Percentiles rank a stretch among this genome's conserved stretches.
Conservation (phyloP, 306 rosid species). For the Heteromeles arbutifolia region DNA sequence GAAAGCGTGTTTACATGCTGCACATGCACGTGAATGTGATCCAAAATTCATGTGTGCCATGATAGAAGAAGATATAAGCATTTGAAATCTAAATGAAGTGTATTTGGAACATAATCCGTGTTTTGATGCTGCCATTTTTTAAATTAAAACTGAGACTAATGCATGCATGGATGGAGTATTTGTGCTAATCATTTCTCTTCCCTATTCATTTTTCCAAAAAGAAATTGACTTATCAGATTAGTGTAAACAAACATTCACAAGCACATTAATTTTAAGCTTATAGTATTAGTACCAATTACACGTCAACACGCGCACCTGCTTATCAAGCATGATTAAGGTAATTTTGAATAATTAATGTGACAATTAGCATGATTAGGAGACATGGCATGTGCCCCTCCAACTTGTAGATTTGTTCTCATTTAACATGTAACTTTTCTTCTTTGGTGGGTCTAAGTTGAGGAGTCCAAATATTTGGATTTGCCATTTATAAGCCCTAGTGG, state of each 20-base stretch:
- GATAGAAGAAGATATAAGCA: background rate
- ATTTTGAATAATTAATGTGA: background rate
- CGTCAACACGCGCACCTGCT: background rate
- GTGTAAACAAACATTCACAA: background rate
- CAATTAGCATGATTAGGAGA: background rate
- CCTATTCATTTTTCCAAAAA: background rate
- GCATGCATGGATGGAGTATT: background rate
- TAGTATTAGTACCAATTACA: background rate
- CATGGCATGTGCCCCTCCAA: background rate
- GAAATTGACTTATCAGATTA: background rate
- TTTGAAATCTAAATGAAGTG: conserved; percentile 1
- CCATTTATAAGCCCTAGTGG: background rate
- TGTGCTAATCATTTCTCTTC: background rate
- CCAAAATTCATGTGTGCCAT: conserved; percentile 2
- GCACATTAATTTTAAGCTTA: background rate
- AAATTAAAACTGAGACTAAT: background rate
- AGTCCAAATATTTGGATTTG: background rate
- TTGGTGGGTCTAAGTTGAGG: background rate
- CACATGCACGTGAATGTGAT: conserved; percentile 5
- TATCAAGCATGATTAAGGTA: background rate
- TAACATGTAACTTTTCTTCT: background rate
- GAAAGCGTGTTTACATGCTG: background rate
- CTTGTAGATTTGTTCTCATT: background rate
- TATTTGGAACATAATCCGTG: conserved; percentile 26
- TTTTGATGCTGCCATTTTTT: background rate